Percentiles rank a stretch among this genome's conserved stretches.
Conservation (phyloP, 2,329 filamentous ascomycete species). For the Microcera coccophila region DNA sequence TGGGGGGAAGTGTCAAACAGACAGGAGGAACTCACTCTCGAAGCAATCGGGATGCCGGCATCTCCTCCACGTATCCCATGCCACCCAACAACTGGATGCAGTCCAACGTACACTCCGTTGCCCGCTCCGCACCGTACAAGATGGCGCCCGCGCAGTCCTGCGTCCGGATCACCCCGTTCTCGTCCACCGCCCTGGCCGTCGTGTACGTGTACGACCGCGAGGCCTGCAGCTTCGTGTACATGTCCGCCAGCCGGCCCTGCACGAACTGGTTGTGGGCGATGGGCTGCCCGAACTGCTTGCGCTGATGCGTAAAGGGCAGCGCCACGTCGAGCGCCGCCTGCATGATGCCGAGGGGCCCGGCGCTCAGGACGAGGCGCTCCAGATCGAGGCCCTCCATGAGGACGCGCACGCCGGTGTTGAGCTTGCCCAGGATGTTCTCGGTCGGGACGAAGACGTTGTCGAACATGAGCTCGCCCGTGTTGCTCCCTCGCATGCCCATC, state of each 20-base stretch:
- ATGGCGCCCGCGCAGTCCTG: constrained; percentile 95
- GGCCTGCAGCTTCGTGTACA: constrained; percentile 92
- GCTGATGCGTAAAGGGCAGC: constrained; percentile 82
- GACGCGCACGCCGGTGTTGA: constrained; percentile 82
- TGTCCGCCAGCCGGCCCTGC: constrained; percentile 89
- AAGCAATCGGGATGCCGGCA: constrained; percentile 80
- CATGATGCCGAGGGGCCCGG: constrained; percentile 92
- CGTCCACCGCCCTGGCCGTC: constrained; percentile 76
- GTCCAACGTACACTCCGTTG: constrained; percentile 81
- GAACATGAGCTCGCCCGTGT: constrained; percentile 91
- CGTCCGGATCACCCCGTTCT: constrained; percentile 67
- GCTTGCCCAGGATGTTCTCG: constrained; percentile 72
- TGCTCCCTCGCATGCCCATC: constrained; percentile 95
- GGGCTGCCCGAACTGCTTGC: constrained; percentile 82
- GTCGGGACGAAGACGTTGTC: constrained; percentile 84
- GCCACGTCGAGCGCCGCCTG: constrained; percentile 82
- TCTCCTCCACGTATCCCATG: constrained; percentile 95
- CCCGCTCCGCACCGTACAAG: constrained; percentile 85
- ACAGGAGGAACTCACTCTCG: constrained; percentile 52
- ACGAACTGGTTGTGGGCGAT: constrained; percentile 91
- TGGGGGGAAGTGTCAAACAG: too few relatives aligned
- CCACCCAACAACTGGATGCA: constrained; percentile 90
- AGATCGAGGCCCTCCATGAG: constrained; percentile 96
- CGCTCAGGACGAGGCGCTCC: constrained; percentile 85
- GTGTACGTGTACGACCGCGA: constrained; percentile 82